phyloP scores from a whole-genome alignment of 768 basidiomycete species.

The Collybia nuda region DNA sequence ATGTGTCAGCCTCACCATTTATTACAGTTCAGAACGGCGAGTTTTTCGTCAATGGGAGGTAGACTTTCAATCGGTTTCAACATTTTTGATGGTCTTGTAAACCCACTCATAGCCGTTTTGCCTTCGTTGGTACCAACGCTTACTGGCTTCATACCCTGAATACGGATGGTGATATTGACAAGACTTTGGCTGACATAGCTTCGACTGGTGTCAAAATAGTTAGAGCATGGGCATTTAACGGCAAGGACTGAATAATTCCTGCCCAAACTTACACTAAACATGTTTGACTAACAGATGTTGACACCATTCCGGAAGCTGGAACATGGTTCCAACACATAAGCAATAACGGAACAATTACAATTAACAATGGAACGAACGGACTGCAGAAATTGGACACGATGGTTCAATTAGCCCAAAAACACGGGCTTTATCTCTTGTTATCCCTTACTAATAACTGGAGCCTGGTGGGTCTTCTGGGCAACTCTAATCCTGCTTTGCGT shows the following conservation, averaged over 20 bases:
- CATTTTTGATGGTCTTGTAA: background rate
- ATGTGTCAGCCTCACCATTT: constrained; percentile 32
- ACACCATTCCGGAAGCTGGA: constrained; percentile 50
- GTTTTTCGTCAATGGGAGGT: constrained; percentile 61
- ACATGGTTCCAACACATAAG: constrained; percentile 63
- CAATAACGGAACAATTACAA: constrained; percentile 46
- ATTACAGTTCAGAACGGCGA: constrained; percentile 41
- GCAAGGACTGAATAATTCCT: constrained; percentile 15
- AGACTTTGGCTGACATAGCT: constrained; percentile 57
- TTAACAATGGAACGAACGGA: constrained; percentile 64
- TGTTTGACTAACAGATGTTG: constrained; percentile 39
- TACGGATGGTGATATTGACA: constrained; percentile 50
- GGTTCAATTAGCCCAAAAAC: constrained; percentile 50
- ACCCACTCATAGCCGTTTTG: constrained; percentile 21
- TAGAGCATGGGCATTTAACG: constrained; percentile 74
- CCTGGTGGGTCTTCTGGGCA: constrained; percentile 19
- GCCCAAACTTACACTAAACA: background rate
- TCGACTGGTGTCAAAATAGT: constrained; percentile 56
- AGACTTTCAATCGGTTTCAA: background rate
- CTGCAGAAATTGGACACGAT: constrained; percentile 64
- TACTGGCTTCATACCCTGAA: constrained; percentile 67
- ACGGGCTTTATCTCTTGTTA: constrained; percentile 50
- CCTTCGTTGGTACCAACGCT: constrained; percentile 51
- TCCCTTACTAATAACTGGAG: constrained; percentile 63
- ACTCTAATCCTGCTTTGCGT: constrained; percentile 34